Base-by-base conservation (phyloP, 768 basidiomycete genomes). In the Rickenella mellea region DNA sequence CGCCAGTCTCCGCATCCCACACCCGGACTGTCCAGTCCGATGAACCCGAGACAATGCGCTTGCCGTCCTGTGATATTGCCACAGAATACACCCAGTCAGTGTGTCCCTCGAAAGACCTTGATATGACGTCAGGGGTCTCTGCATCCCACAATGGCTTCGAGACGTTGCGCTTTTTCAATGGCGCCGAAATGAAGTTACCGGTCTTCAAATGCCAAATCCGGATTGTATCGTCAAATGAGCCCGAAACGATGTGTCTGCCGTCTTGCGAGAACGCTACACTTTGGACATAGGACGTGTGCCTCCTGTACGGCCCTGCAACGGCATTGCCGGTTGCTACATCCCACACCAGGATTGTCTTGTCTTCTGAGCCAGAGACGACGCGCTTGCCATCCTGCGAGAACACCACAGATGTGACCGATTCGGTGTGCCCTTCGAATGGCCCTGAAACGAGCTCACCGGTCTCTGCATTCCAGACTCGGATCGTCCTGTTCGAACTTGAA, bases 1-100 rank as follows among this genome's bases (percentile, higher is more conserved):
- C n/a, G n/a, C n/a, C 81, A 10, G 72, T 73, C 49, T 75, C 70
- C 40, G 87, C 78, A 56, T 93, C 88, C 82, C 87, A 90, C 58
- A 94, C 91, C 59, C 93, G 89, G 42, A 99, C 92, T 1, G 90
- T 85, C 10, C 96, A 83, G 59, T 99, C 96, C 65, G 97, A 97
- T 27, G 81, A 83, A 40, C 96, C 94, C 8, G 89, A 92, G 9
- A 96, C 93, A 51, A 98, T 83, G 87, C 91, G 84, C 50, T 87
- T 78, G 4, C 88, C 89, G 60, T 97, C 93, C 48, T 90, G 84
- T 35, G 88, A 90, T 37, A 92, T 86, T 15, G 78, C 79, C 35
- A 82, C 80, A 35, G 75, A 76, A 40, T 84, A 67, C 45, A 84
- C 82, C 45, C 82, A 84, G 58, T 84, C 81, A 76, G 90, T 93